Percentiles rank a stretch among this genome's conserved stretches.
These are phyloP conservation scores for Eutrema salsugineum DNA, from an alignment of 441 rosid species.

Conservation along the genomic window DNA sequence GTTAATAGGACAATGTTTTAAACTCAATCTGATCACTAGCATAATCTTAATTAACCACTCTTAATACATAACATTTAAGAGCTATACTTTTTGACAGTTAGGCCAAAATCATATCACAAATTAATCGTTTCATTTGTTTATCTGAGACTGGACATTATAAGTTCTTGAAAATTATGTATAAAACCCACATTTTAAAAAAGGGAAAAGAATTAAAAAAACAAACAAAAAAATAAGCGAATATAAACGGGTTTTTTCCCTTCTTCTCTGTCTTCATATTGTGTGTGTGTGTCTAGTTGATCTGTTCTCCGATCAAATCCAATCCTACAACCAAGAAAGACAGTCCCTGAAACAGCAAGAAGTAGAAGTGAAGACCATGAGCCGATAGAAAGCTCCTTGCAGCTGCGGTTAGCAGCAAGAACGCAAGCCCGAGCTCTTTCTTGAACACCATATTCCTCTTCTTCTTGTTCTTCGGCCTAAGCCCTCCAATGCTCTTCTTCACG, in stretches of 20 bases:
- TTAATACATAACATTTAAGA: not conserved
- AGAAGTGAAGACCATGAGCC: constrained; percentile 91
- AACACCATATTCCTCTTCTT: constrained; percentile 59
- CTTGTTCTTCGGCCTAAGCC: constrained; percentile 12
- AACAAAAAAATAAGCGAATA: constrained; percentile 27
- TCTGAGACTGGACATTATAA: constrained; percentile 29
- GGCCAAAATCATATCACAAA: constrained; percentile 7
- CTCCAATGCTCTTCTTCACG: constrained; percentile 12
- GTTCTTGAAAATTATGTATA: constrained; percentile 29
- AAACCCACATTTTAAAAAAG: constrained; percentile 28
- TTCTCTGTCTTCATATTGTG: not conserved
- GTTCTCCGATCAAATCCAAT: constrained; percentile 96
- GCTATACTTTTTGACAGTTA: not conserved
- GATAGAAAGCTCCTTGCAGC: constrained; percentile 84
- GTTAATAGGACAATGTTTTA: no score
- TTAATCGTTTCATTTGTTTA: constrained; percentile 25
- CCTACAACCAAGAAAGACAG: constrained; percentile 81
- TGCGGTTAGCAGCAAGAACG: constrained; percentile 80
- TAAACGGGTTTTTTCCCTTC: not conserved
- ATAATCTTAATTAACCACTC: not conserved
- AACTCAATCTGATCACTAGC: not conserved
- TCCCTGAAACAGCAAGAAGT: constrained; percentile 88
- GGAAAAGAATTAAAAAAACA: constrained; percentile 26
- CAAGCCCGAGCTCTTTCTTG: constrained; percentile 81
- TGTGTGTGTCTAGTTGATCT: constrained; percentile 45